Evolutionary conservation across 2,329 filamentous ascomycete species (phyloP).

Genomic region (Magnaporthiopsis incrustans): DNA sequence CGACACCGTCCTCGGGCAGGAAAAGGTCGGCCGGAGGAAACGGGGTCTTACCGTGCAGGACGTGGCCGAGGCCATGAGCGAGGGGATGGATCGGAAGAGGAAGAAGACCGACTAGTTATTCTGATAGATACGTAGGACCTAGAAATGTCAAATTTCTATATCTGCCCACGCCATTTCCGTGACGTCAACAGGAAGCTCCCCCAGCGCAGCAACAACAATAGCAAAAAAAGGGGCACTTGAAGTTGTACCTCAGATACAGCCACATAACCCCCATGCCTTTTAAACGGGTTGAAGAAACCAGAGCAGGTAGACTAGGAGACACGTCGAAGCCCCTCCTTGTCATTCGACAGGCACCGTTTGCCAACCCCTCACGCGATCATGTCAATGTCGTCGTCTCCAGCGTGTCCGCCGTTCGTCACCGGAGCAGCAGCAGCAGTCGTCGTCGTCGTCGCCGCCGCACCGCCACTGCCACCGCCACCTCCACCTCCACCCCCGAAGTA

Average conservation of each 20-base stretch:
- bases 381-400: conserved; percentile 19
- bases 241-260: neutral
- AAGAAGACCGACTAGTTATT: conserved; percentile 15
- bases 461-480: conserved; percentile 28
- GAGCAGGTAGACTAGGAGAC: neutral
- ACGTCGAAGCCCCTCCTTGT: neutral
- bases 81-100: conserved; percentile 17
- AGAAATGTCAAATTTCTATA: neutral
- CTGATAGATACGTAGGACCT: neutral
- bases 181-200: neutral
- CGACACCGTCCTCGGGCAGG: conserved; percentile 50
- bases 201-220: neutral
- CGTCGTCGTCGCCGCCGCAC: conserved; percentile 25
- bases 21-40: conserved; percentile 48
- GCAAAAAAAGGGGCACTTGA: neutral
- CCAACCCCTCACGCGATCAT: conserved; percentile 18
- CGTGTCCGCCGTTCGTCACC: conserved; percentile 25
- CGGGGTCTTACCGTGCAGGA: conserved; percentile 45
- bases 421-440: conserved; percentile 16
- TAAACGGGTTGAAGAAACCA: neutral
- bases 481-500: conserved; percentile 59
- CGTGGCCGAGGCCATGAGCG: conserved; percentile 15
- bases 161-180: neutral
- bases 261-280: neutral
- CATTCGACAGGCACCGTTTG: neutral